Evolutionary conservation across 768 basidiomycete species (phyloP).

Genomic region (Panaeolus papilionaceus): DNA sequence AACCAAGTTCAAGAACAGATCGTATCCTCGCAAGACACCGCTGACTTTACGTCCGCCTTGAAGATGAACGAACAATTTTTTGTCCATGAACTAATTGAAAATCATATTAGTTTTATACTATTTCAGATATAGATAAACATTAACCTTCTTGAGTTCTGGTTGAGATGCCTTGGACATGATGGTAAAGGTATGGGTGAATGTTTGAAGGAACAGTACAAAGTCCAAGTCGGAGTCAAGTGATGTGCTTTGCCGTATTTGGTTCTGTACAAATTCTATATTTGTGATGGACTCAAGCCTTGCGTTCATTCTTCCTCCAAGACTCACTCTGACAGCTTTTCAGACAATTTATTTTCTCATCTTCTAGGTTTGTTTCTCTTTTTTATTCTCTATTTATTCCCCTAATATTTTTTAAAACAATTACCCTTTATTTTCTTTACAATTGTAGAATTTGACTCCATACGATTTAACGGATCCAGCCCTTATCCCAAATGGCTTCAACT

Average conservation of each 20-base stretch:
- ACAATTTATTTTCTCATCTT: conserved; percentile 7
- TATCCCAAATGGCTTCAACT: conserved; percentile 48
- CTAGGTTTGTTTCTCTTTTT: not conserved
- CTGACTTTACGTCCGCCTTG: conserved; percentile 96
- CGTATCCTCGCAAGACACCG: conserved; percentile 94
- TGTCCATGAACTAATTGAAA: conserved; percentile 91
- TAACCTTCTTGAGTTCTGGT: conserved; percentile 99
- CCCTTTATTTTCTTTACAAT: not conserved
- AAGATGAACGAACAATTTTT: conserved; percentile 91
- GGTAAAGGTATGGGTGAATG: conserved; percentile 10
- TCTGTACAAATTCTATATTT: conserved; percentile 16
- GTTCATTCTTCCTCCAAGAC: conserved; percentile 1
- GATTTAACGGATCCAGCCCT: not conserved
- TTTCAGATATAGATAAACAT: conserved; percentile 13
- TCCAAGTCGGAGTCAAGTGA: conserved; percentile 16
- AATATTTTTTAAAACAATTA: conserved; percentile 17
- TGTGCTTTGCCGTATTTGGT: conserved; percentile 47
- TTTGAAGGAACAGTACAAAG: conserved; percentile 19
- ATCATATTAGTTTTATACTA: not conserved
- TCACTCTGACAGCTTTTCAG: conserved; percentile 19
- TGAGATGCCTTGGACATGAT: conserved; percentile 94
- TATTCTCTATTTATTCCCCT: not conserved
- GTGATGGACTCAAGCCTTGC: not conserved
- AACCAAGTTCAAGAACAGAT: conserved; percentile 98
- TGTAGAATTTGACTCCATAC: conserved; percentile 16